Evolutionary conservation across 2,329 filamentous ascomycete species (phyloP).

Genomic region (Colletotrichum sp.): DNA sequence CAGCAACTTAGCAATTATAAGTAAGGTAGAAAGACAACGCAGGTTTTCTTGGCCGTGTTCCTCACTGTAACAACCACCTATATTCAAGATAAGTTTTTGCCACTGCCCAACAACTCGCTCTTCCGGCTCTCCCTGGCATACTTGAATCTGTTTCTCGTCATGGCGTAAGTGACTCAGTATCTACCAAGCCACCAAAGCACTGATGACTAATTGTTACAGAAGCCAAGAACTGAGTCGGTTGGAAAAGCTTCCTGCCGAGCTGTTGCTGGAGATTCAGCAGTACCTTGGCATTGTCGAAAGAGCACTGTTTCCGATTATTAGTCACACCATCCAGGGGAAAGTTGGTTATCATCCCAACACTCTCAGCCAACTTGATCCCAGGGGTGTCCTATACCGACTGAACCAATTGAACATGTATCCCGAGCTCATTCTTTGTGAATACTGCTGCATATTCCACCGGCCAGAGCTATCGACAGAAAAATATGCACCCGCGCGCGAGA

Average conservation of each 20-base stretch:
- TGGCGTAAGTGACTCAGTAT: neutral
- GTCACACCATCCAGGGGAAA: fast-evolving
- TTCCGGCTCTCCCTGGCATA: neutral
- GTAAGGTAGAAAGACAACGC: neutral
- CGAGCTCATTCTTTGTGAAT: neutral
- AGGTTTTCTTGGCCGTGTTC: neutral
- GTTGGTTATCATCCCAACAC: neutral
- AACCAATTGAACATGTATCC: neutral
- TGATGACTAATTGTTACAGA: neutral
- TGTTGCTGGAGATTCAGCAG: neutral
- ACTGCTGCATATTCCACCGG: neutral
- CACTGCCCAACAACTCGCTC: neutral
- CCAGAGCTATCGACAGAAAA: neutral
- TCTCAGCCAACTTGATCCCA: fast-evolving
- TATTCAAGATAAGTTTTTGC: neutral
- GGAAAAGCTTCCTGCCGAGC: neutral
- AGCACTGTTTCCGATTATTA: neutral
- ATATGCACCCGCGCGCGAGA: too few relatives aligned
- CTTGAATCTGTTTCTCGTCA: neutral
- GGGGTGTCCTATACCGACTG: fast-evolving
- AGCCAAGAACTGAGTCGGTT: neutral
- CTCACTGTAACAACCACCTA: neutral
- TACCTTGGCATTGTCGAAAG: neutral
- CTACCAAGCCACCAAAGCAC: neutral
- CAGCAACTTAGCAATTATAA: neutral